A percentile compares a stretch with the other conserved stretches of the same genome.
phyloP scores from a whole-genome alignment of 805 yeast genomes.

The Martiniozyma abietophila region DNA sequence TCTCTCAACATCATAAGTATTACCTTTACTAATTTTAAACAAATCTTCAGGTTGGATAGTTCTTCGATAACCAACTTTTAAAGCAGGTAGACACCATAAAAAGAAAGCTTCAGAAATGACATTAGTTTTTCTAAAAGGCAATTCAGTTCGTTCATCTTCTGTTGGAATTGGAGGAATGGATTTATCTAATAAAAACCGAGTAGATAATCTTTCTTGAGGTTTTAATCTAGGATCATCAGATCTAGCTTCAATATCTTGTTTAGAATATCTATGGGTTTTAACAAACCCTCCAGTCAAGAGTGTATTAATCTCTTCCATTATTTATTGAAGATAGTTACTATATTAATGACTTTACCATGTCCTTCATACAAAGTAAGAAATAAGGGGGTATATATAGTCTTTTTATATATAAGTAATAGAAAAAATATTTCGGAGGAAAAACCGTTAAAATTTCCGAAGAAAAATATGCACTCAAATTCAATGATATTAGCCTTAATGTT shows the following conservation, averaged over 20 bases:
- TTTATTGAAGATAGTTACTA: too few species aligned
- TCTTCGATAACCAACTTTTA: constrained; percentile 61
- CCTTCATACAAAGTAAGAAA: too few species aligned
- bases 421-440: too few species aligned
- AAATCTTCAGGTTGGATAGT: constrained; percentile 61
- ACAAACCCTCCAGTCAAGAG: constrained; percentile 6
- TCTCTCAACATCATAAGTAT: constrained; percentile 32
- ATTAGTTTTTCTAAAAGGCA: constrained; percentile 34
- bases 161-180: constrained; percentile 45
- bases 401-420: too few species aligned
- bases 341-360: too few species aligned
- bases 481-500: too few species aligned
- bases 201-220: constrained; percentile 29
- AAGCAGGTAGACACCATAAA: constrained; percentile 60
- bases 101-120: constrained; percentile 38
- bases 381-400: too few species aligned
- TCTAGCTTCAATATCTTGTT: constrained; percentile 14
- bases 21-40: constrained; percentile 33
- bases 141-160: constrained; percentile 38
- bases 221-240: constrained; percentile 15
- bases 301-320: constrained; percentile 3
- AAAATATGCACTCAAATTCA: too few species aligned
- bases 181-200: constrained; percentile 24
- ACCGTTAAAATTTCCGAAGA: too few species aligned
- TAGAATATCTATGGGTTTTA: constrained; percentile 4